Base-by-base conservation (phyloP, 345 rosid genomes). In the Chamaenerion angustifolium region DNA sequence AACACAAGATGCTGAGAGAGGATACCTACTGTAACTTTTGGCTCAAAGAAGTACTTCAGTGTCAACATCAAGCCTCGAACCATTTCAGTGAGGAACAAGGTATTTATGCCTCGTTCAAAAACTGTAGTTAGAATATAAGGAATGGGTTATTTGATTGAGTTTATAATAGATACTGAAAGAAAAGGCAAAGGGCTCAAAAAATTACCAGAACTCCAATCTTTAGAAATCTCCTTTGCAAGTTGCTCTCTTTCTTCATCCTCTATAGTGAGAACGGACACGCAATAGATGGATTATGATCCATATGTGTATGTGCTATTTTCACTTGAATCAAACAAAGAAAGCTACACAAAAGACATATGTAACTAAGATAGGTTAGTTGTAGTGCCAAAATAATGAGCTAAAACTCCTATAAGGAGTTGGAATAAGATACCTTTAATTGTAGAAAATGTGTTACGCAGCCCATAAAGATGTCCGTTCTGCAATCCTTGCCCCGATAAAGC, bases 121-220 rank as follows among this genome's bases (percentile, higher is more conserved):
- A 92, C 95, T 87, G 75, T 45, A 65, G 57, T 60, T 13, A 31
- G 16, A 19, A 11, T 14, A 21, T 35, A 62, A 73, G 48, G 47
- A 60, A 54, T 21, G 10, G 18, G 8, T 41, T 15, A 13, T 23
- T 19, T 11, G 40, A 16, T 46, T 16, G 43, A 43, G 7, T 1
- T 35, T 49, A 42, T 21, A 12, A 43, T 56, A 56, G 37, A 57
- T 43, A 52, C 42, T 15, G 12, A 42, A 19, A 55, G 23, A 27
- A 42, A 16, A 45, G 52, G 23, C 59, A 55, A 11, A 17, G 14
- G 51, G 16, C 27, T 11, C n/a, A 35, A 42, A 5, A 13, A 8
- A 54, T 63, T 75, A 87, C 98, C 82, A 42, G 95, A 70, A 66
- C 87, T 87, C 98, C 96, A 92, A 69, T 87, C 98, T 77, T 87